These are phyloP conservation scores for Stephania japonica DNA, from an alignment of 164 flowering plant species.

Conservation along the genomic window DNA sequence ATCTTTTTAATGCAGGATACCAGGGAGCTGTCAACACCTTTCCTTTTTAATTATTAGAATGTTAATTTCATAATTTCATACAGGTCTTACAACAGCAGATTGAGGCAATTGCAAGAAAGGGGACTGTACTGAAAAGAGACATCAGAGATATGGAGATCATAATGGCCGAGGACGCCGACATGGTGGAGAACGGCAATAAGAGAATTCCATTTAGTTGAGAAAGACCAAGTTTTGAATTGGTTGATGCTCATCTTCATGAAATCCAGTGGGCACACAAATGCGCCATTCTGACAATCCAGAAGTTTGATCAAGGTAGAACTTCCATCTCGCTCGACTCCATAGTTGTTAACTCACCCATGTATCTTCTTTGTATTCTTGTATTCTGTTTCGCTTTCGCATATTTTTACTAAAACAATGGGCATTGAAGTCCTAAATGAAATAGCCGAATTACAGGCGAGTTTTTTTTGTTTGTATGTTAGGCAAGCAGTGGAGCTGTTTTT, in stretches of 20 bases:
- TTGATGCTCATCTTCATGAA: no score
- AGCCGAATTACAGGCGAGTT: background rate
- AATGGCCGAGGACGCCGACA: conserved; percentile 73
- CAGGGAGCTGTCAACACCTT: no score
- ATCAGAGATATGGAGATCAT: conserved; percentile 82
- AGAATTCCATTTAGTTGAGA: background rate
- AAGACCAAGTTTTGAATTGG: background rate
- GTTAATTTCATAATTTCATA: no score
- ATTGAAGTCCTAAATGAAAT: no score
- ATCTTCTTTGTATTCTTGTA: background rate
- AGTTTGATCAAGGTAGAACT: background rate
- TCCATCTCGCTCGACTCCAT: background rate
- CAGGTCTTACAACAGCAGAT: conserved; percentile 97
- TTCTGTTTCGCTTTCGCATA: background rate
- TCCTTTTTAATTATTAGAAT: no score
- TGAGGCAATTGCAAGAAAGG: conserved; percentile 84
- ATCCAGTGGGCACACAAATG: no score
- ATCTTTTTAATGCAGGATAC: no score
- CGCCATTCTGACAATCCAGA: background rate
- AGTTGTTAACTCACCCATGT: background rate
- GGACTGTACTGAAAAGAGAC: conserved; percentile 84
- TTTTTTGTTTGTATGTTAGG: background rate
- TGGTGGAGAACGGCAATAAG: conserved; percentile 27
- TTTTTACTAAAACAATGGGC: background rate
- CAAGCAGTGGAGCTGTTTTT: background rate